Evolutionary conservation across 2,329 filamentous ascomycete genomes (phyloP), one percentile per base, ranked within the genome.

Genomic region (Pezicula carpinea): DNA sequence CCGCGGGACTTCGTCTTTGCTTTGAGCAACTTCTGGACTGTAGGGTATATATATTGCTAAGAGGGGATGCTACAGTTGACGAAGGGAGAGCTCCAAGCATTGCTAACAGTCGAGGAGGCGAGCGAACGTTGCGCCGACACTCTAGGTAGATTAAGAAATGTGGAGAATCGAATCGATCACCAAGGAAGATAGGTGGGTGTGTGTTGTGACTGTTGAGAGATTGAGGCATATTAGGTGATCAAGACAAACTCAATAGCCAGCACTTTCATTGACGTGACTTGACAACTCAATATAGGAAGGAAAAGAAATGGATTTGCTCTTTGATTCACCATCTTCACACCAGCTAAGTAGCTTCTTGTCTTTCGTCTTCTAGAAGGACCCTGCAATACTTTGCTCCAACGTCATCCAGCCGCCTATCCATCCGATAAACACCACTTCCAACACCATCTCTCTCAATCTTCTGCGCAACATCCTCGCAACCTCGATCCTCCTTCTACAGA

Each of bases 371-470:
- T 17, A 22, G 6, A 19, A 14, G 38, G 26, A 8, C 38, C 19
- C 15, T 23, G 38, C 38, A 40, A 7, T 18, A 35, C 18, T 6
- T 19, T n/a, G 35, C 6, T 10, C 35, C 17, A 38, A 40, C 38
- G 38, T 40, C 38, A 40, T 40, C 38, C 22, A 14, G 38, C 22
- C 38, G 38, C 38, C 38, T 40, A 23, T 35, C 33, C 33, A 35
- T 35, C 33, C 15, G 33, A 35, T 35, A 35, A 35, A 35, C 35
- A 22, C 19, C 38, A 40, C 19, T 23, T 23, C 15, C 35, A 40
- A 23, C 38, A 40, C 38, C 22, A 17, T 11, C 38, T n/a, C n/a
- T 39, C 38, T 15, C 38, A 6, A 4, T 13, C 38, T 13, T 23
- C 5, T 11, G 38, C 15, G 21, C n/a, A n/a, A 23, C 38, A 22